Percentiles rank a stretch among this genome's conserved stretches.
These are phyloP conservation scores for Candida buenavistaensis DNA, from an alignment of 1,139 yeast species.

Conservation along the genomic window DNA sequence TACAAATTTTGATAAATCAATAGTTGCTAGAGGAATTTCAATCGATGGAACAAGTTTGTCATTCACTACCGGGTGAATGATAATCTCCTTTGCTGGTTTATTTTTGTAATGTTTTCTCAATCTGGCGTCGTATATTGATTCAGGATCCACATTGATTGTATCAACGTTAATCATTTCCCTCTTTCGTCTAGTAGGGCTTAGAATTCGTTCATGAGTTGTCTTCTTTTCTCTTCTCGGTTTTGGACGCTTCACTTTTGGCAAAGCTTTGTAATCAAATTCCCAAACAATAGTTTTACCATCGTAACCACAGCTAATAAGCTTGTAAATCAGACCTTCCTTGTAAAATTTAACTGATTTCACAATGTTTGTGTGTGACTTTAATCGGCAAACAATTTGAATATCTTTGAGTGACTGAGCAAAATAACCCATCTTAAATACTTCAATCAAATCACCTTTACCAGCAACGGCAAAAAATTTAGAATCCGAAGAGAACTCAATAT, in stretches of 20 bases:
- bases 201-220: too few relatives aligned
- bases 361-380: constrained; percentile 72
- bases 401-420: constrained; percentile 43
- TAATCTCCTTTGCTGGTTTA: constrained; percentile 16
- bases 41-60: constrained; percentile 44
- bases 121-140: constrained; percentile 37
- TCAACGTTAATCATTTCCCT: too few relatives aligned
- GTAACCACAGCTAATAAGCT: constrained; percentile 66
- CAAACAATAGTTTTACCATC: constrained; percentile 69
- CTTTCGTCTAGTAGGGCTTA: too few relatives aligned
- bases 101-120: constrained; percentile 27
- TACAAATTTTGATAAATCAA: constrained; percentile 35
- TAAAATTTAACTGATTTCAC: constrained; percentile 47
- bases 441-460: constrained; percentile 62
- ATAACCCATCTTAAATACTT: constrained; percentile 48
- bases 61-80: constrained; percentile 40
- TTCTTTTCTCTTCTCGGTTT: too few relatives aligned
- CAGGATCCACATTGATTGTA: too few relatives aligned
- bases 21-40: constrained; percentile 34
- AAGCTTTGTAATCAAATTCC: constrained; percentile 69
- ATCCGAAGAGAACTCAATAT: constrained; percentile 63
- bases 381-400: constrained; percentile 44
- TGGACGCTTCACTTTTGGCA: constrained; percentile 45
- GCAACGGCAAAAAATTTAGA: constrained; percentile 58
- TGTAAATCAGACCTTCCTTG: constrained; percentile 39